These are phyloP conservation scores for Paratrimastix pyriformis DNA, from an alignment of 78 protist genomes.

Conservation along the genomic window DNA sequence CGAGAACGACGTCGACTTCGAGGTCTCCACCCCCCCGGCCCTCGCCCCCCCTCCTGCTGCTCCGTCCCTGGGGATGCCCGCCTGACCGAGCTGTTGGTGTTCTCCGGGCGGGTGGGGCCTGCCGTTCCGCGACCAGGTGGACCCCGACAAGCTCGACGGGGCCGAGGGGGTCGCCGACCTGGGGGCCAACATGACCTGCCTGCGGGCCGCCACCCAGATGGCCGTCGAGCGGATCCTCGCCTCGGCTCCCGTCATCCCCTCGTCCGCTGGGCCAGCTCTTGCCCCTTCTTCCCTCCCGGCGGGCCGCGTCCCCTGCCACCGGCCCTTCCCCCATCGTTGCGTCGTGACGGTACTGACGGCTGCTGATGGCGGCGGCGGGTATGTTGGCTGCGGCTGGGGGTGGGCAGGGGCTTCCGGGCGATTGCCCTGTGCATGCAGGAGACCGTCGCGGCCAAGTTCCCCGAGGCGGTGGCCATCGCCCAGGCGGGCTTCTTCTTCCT, in stretches of 20 bases:
- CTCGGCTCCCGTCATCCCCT: too few species aligned
- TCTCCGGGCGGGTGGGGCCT: too few species aligned
- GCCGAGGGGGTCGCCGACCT: constrained; percentile 25
- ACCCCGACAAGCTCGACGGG: constrained; percentile 24
- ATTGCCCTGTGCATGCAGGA: too few species aligned
- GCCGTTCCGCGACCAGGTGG: too few species aligned
- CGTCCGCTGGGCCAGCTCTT: neutral
- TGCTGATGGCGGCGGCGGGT: too few species aligned
- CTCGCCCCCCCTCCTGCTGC: constrained; percentile 21
- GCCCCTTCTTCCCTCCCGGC: neutral
- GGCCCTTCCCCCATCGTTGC: too few species aligned
- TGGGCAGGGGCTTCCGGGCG: too few species aligned
- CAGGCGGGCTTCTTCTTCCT: constrained; percentile 16
- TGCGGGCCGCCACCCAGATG: constrained; percentile 4
- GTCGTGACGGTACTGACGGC: too few species aligned
- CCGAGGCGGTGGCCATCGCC: neutral
- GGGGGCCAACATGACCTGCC: constrained; percentile 28
- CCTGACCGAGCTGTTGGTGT: too few species aligned
- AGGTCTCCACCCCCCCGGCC: constrained; percentile 10
- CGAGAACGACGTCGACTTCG: constrained; percentile 25
- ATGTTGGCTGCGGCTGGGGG: too few species aligned
- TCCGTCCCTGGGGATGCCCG: constrained; percentile 6
- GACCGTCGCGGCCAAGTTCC: neutral
- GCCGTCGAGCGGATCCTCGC: constrained; percentile 24
- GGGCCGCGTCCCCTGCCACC: too few species aligned